Percentiles rank a stretch among this genome's conserved stretches.
phyloP scores from a whole-genome alignment of 805 yeast genomes.

The Lipomyces yamadae region DNA sequence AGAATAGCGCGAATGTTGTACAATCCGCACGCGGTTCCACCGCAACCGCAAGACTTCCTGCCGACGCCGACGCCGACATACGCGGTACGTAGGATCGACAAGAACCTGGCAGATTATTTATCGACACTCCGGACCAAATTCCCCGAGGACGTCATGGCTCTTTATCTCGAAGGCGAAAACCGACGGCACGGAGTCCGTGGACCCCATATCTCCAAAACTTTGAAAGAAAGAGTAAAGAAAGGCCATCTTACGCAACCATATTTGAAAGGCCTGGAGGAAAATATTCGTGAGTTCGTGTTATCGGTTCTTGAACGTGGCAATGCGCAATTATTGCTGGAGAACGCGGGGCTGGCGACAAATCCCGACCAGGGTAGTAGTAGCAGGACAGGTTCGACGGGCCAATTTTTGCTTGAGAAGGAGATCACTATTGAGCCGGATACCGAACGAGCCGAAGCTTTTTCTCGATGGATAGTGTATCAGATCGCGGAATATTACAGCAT shows the following conservation, averaged over 20 bases:
- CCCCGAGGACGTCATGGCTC: slow-evolving; percentile 21
- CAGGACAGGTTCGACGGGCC: neutral
- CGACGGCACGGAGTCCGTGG: neutral
- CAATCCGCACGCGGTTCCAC: slow-evolving; percentile 37
- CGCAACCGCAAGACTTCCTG: slow-evolving; percentile 26
- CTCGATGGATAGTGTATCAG: slow-evolving; percentile 35
- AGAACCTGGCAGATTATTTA: slow-evolving; percentile 21
- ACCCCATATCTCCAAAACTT: slow-evolving; percentile 19
- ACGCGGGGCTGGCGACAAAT: slow-evolving; percentile 7
- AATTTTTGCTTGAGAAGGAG: slow-evolving; percentile 26
- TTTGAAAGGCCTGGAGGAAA: slow-evolving; percentile 26
- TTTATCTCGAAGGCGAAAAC: neutral
- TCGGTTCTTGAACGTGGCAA: neutral
- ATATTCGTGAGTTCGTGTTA: slow-evolving; percentile 27
- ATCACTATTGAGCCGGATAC: slow-evolving; percentile 28
- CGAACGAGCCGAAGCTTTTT: slow-evolving; percentile 31
- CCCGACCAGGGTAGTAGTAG: neutral
- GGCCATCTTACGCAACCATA: slow-evolving; percentile 36
- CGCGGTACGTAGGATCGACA: slow-evolving; percentile 32
- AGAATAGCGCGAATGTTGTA: slow-evolving; percentile 33
- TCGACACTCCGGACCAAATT: slow-evolving; percentile 13
- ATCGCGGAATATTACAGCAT: slow-evolving; percentile 32
- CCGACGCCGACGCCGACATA: slow-evolving; percentile 32
- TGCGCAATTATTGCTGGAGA: slow-evolving; percentile 15
- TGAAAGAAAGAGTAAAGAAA: slow-evolving; percentile 33